A percentile compares a stretch with the other conserved stretches of the same genome.
phyloP scores from a whole-genome alignment of 192 early-diverging fungal genomes.

The Jimgerdemannia flammicorona region DNA sequence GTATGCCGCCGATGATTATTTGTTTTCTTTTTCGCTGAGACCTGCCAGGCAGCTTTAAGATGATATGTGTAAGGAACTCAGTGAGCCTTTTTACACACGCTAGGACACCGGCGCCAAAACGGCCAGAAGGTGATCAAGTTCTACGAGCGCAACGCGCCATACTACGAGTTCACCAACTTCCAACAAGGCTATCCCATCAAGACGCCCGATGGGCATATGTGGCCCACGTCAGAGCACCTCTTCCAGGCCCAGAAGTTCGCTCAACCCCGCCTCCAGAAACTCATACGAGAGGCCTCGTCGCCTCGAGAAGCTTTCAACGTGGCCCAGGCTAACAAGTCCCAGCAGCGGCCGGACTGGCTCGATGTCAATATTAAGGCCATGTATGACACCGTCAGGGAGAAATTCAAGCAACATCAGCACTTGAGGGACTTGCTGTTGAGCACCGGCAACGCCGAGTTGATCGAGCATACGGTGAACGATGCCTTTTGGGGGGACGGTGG shows the following conservation, averaged over 20 bases:
- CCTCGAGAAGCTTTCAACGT: constrained; percentile 24
- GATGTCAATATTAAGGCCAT: constrained; percentile 37
- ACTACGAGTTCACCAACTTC: constrained; percentile 24
- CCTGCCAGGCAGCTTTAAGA: no score
- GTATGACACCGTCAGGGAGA: constrained; percentile 28
- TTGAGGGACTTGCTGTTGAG: constrained; percentile 22
- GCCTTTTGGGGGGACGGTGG: constrained; percentile 41
- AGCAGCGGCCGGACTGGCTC: constrained; percentile 37
- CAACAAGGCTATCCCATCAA: constrained; percentile 11
- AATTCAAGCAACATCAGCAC: constrained; percentile 34
- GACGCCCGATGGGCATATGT: constrained; percentile 5
- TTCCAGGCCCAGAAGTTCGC: constrained; percentile 22
- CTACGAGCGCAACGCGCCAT: constrained; percentile 18
- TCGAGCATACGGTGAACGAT: constrained; percentile 44
- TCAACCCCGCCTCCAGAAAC: constrained; percentile 1
- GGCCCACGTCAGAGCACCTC: constrained; percentile 22
- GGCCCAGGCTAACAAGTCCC: constrained; percentile 2
- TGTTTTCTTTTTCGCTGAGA: no score
- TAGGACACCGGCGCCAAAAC: no score
- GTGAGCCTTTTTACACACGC: no score
- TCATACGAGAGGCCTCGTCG: background rate
- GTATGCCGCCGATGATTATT: no score
- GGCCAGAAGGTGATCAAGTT: constrained; percentile 7
- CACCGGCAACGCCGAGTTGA: constrained; percentile 28
- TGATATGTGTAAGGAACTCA: no score